A percentile compares a stretch with the other conserved stretches of the same genome.
phyloP scores from a whole-genome alignment of 805 yeast species.

The Cyberlindnera japonica region DNA sequence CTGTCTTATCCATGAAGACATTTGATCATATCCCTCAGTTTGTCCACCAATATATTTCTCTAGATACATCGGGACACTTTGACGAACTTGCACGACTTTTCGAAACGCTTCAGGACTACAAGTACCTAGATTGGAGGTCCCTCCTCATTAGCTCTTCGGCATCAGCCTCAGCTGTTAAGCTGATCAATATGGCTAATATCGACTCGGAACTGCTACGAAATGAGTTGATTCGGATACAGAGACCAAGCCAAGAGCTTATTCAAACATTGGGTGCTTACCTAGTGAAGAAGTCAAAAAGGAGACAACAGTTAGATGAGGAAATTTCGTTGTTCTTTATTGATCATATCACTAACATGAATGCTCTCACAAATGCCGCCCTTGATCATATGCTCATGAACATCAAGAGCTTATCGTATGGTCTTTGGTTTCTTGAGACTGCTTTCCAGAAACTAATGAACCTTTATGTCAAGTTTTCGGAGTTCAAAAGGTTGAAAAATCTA shows the following conservation, averaged over 20 bases:
- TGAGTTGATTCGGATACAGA: constrained; percentile 13
- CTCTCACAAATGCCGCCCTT: not conserved
- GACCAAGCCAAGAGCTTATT: constrained; percentile 18
- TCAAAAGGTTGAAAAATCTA: constrained; percentile 42
- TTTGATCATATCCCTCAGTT: constrained; percentile 15
- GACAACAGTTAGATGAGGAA: not conserved
- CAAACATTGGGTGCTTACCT: constrained; percentile 15
- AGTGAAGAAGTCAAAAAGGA: not conserved
- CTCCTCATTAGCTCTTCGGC: constrained; percentile 9
- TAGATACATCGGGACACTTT: constrained; percentile 13
- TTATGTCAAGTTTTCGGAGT: constrained; percentile 25
- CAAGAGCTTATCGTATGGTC: not conserved
- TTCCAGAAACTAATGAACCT: constrained; percentile 21
- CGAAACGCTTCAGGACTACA: not conserved
- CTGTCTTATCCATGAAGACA: constrained; percentile 1
- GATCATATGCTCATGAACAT: constrained; percentile 5
- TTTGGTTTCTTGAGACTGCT: constrained; percentile 11
- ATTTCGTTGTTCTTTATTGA: constrained; percentile 5
- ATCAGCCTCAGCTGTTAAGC: constrained; percentile 9
- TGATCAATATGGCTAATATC: constrained; percentile 15
- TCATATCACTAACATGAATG: constrained; percentile 4
- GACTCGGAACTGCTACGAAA: constrained; percentile 14
- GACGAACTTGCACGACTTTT: constrained; percentile 1
- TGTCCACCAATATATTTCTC: constrained; percentile 12
- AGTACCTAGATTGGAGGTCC: constrained; percentile 18